These are phyloP conservation scores for Aureoboletus auriporus DNA, from an alignment of 768 basidiomycete species.

Conservation along the genomic window DNA sequence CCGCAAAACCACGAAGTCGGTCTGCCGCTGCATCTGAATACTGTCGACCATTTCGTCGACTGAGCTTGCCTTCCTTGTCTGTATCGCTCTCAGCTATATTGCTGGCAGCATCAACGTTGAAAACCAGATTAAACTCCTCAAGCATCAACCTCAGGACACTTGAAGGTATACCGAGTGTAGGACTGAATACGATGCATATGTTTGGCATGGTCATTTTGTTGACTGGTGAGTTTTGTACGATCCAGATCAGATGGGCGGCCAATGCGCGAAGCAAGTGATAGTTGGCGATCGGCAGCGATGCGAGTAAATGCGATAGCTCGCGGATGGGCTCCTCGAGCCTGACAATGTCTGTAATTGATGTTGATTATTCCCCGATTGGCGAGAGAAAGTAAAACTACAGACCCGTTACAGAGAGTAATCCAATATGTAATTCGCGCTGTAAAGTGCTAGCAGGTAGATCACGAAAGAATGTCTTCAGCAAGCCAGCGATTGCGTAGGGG, in stretches of 20 bases:
- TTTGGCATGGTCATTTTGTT: slow-evolving; percentile 99
- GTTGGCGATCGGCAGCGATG: slow-evolving; percentile 84
- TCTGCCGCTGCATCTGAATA: slow-evolving; percentile 84
- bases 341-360: slow-evolving; percentile 64
- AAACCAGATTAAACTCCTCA: slow-evolving; percentile 88
- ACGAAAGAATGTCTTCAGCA: slow-evolving; percentile 89
- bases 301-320: slow-evolving; percentile 84
- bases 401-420: slow-evolving; percentile 93
- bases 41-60: slow-evolving; percentile 77
- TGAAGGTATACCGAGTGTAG: slow-evolving; percentile 96
- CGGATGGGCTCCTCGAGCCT: slow-evolving; percentile 83
- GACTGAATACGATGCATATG: slow-evolving; percentile 97
- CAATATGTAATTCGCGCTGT: slow-evolving; percentile 86
- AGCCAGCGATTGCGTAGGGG: slow-evolving; percentile 93
- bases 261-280: slow-evolving; percentile 92
- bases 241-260: slow-evolving; percentile 90
- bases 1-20: slow-evolving; percentile 71
- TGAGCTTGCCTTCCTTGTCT: slow-evolving; percentile 36
- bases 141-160: slow-evolving; percentile 95
- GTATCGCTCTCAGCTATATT: slow-evolving; percentile 15
- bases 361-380: slow-evolving; percentile 6
- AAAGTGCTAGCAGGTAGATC: slow-evolving; percentile 92
- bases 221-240: slow-evolving; percentile 82
- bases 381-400: slow-evolving; percentile 29
- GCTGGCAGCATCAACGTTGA: slow-evolving; percentile 64